A percentile compares a stretch with the other conserved stretches of the same genome.
phyloP scores from a whole-genome alignment of 305 asterid species.

The Coffea humblotiana region DNA sequence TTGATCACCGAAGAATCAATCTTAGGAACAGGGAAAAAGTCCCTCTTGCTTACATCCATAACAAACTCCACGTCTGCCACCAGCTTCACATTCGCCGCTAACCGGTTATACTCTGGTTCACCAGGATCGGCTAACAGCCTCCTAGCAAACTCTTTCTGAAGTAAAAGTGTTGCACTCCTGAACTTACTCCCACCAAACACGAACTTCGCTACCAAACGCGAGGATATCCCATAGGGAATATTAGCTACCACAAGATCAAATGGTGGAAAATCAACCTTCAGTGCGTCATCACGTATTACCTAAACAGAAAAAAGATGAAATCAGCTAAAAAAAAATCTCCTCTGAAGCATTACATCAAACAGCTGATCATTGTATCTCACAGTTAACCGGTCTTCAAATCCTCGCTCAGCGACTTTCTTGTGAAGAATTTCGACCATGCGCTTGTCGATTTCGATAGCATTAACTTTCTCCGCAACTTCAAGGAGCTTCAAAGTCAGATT shows the following conservation, averaged over 20 bases:
- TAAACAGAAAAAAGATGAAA: conserved; percentile 31
- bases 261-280: conserved; percentile 67
- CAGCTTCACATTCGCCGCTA: conserved; percentile 76
- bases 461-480: conserved; percentile 63
- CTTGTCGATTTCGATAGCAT: conserved; percentile 72
- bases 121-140: conserved; percentile 85
- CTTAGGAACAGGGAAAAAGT: conserved; percentile 79
- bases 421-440: conserved; percentile 75
- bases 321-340: conserved; percentile 10
- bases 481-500: conserved; percentile 88
- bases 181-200: conserved; percentile 50
- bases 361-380: conserved; percentile 39
- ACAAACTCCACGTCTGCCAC: conserved; percentile 78
- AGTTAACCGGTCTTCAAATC: conserved; percentile 46
- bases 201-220: conserved; percentile 74
- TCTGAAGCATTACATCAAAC: conserved; percentile 45
- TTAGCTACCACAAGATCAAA: conserved; percentile 90
- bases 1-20: conserved; percentile 87
- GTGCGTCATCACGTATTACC: conserved; percentile 73
- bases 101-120: conserved; percentile 72
- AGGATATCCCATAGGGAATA: conserved; percentile 87
- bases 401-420: conserved; percentile 54
- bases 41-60: conserved; percentile 91
- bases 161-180: conserved; percentile 76
- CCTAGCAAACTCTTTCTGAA: conserved; percentile 85